A percentile compares a stretch with the other conserved stretches of the same genome.
Conservation (phyloP, 441 rosid genomes). For the Rhodomyrtus psidioides region DNA sequence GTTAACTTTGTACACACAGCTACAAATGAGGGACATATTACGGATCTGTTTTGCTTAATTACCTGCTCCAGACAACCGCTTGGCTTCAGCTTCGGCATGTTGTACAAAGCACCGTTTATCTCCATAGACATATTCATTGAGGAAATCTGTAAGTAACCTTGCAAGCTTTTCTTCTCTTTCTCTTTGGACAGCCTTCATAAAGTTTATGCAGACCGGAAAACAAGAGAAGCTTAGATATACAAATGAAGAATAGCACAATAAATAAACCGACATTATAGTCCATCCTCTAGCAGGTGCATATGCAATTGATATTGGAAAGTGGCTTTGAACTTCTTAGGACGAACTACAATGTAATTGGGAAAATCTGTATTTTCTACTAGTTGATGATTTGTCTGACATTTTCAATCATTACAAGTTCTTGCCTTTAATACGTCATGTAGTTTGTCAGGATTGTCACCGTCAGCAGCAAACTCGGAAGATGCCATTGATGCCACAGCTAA, state of each 20-base stretch:
- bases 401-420: not conserved
- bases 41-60: not conserved
- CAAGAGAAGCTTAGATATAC: not conserved
- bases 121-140: constrained; percentile 60
- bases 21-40: not conserved
- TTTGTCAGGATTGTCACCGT: constrained; percentile 49
- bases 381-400: not conserved
- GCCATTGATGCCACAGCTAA: constrained; percentile 90
- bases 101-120: constrained; percentile 62
- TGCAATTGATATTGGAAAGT: not conserved
- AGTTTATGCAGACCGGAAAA: not conserved
- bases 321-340: not conserved
- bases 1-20: not conserved
- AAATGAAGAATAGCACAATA: not conserved
- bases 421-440: constrained; percentile 72
- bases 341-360: not conserved
- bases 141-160: constrained; percentile 47
- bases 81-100: constrained; percentile 80
- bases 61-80: constrained; percentile 63
- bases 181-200: constrained; percentile 58
- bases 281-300: not conserved
- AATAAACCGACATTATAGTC: not conserved
- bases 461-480: constrained; percentile 54
- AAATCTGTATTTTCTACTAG: not conserved
- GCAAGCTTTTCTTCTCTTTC: constrained; percentile 94